Evolutionary conservation across 148 eudicot genomes (phyloP), one percentile per base, ranked within the genome.

Genomic region (Salicornia ramosissima): DNA sequence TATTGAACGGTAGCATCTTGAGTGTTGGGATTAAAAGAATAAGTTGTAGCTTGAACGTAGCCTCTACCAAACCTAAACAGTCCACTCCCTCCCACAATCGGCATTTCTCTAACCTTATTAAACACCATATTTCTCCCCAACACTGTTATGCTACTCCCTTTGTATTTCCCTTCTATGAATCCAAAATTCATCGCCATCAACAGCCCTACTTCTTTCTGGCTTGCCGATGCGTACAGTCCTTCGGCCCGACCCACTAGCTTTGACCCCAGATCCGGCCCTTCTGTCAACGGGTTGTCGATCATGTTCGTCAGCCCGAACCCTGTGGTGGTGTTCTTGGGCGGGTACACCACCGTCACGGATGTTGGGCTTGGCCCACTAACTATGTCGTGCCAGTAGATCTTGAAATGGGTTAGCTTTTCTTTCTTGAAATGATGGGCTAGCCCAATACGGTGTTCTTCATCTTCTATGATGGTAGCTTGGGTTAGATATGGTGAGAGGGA

Each of bases 361-460:
- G 94, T 79, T 3, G 90, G 86, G 34, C 61, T 63, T 0, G 61
- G 61, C 18, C 94, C 94, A 34, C 79, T 67, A 3, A 66, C 10
- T 18, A 86, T 30, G 72, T 88, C 88, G 76, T 86, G 94, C 88
- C 88, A 88, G 74, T 80, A 88, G 15, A 88, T 3, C 3, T 68
- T 77, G 21, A 88, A 81, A 31, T 79, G 85, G 78, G 68, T 86
- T 10, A 86, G 64, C 43, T 88, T 86, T 59, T 83, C 83, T 36
- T 62, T 83, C 22, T 22, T 71, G 16, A n/a, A 5, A 19, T 31
- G 24, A 3, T 65, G 33, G 30, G 65, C 71, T 9, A 66, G 64
- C 22, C 3, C 18, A n/a, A n/a, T n/a, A 49, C 57, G 28, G 47
- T 67, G 65, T 34, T 40, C 67, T 34, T 68, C 34, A 57, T 43